Evolutionary conservation across 129 eudicot genomes (phyloP).

Genomic region (Artemisia argyi): DNA sequence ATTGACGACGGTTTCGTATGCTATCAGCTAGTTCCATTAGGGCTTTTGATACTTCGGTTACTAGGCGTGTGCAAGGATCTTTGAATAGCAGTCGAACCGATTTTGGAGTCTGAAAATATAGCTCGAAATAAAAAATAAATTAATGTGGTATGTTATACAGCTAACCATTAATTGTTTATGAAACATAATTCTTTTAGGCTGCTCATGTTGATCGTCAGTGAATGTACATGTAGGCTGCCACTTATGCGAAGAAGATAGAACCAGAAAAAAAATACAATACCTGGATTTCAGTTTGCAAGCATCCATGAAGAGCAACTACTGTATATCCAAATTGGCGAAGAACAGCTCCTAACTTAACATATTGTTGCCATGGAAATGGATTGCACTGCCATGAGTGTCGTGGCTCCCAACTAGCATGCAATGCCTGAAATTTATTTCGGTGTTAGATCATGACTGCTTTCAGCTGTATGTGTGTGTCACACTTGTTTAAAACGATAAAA

Average conservation of each 20-base stretch:
- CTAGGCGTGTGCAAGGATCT: slow-evolving; percentile 46
- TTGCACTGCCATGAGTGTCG: slow-evolving; percentile 42
- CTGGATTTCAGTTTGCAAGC: slow-evolving; percentile 43
- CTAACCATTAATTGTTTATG: background rate
- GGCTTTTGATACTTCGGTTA: slow-evolving; percentile 39
- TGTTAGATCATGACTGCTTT: background rate
- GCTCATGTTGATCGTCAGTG: too few species aligned
- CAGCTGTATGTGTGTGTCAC: background rate
- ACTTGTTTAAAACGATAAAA: background rate
- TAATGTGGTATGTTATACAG: background rate
- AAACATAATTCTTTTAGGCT: too few species aligned
- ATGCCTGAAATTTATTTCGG: slow-evolving; percentile 21
- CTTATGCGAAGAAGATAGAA: background rate
- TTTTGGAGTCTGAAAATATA: slow-evolving; percentile 34
- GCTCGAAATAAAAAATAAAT: background rate
- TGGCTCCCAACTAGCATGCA: slow-evolving; percentile 52
- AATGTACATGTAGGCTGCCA: background rate
- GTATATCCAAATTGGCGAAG: slow-evolving; percentile 50
- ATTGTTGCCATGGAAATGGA: slow-evolving; percentile 45
- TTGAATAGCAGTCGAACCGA: slow-evolving; percentile 38
- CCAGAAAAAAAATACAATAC: slow-evolving; percentile 10
- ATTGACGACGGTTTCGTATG: slow-evolving; percentile 36
- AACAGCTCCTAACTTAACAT: slow-evolving; percentile 36
- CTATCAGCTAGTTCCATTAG: slow-evolving; percentile 40
- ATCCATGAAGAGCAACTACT: slow-evolving; percentile 42